A percentile compares a stretch with the other conserved stretches of the same genome.
Conservation (phyloP, 2,329 filamentous ascomycete species). For the Aaosphaeria arxii region DNA sequence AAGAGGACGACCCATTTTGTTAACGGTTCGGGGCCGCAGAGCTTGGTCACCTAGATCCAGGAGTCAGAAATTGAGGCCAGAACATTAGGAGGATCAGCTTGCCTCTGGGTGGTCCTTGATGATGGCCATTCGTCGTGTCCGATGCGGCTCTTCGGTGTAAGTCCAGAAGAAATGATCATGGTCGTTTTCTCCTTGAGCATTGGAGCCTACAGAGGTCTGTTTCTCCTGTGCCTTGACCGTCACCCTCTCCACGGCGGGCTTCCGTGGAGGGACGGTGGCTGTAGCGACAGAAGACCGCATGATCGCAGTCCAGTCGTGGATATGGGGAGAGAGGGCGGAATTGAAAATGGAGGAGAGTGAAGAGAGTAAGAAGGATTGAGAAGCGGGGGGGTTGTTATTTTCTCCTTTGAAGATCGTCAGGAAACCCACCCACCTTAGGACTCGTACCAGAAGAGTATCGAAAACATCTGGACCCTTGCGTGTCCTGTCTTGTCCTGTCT, state of each 20-base stretch:
- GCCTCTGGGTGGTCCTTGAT: conserved; percentile 98
- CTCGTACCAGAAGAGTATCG: neutral
- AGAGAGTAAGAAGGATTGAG: neutral
- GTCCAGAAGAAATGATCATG: conserved; percentile 88
- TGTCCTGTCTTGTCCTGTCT: too few relatives aligned
- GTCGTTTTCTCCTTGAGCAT: conserved; percentile 16
- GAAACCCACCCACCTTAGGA: too few relatives aligned
- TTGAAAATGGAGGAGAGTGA: conserved; percentile 1
- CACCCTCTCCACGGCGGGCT: conserved; percentile 20
- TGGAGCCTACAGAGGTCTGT: neutral
- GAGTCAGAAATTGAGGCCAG: too few relatives aligned
- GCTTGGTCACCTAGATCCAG: conserved; percentile 74
- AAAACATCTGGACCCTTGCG: too few relatives aligned
- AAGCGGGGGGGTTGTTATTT: neutral
- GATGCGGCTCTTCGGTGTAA: conserved; percentile 96
- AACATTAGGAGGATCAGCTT: neutral
- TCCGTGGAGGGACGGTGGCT: conserved; percentile 23
- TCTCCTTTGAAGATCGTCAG: too few relatives aligned
- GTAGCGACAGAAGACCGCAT: conserved; percentile 39
- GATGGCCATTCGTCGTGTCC: conserved; percentile 84
- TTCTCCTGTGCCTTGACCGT: conserved; percentile 17
- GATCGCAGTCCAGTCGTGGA: conserved; percentile 1
- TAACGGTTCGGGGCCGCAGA: conserved; percentile 92
- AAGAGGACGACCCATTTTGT: conserved; percentile 88
- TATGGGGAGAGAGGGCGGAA: conserved; percentile 5